Base-by-base conservation (phyloP, 2,329 filamentous ascomycete genomes). In the Paecilomyces fulvus region DNA sequence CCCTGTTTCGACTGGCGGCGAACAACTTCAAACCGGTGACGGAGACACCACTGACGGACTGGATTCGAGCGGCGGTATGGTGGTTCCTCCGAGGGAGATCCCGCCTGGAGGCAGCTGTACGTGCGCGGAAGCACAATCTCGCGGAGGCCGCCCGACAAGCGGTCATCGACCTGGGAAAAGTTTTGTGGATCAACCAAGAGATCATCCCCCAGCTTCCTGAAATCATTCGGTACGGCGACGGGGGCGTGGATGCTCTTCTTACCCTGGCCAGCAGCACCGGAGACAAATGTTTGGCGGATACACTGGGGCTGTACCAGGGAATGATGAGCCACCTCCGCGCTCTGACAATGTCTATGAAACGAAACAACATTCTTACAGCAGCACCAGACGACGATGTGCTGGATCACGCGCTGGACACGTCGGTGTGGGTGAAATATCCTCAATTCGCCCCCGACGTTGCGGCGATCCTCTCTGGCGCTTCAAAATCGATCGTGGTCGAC, bases 61-160 rank as follows among this genome's bases (percentile, higher is more conserved):
- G 92, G 76, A 79, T 87, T 9, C 82, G 89, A 57, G 86, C 85
- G 23, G 86, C 84, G 3, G 77, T 89, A 0, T 96, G 92, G 92
- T 96, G 92, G 92, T 95, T 96, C 66, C 69, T 95, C 50, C 87
- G 84, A 63, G 92, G 91, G 20, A 85, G 91, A 59, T 83, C 86
- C 65, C 84, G 85, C 9, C 78, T 96, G 53, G 92, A 96, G 69
- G 72, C 75, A 11, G 79, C 86, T 43, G 85, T 95, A 51, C 81
- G 89, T 58, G 85, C 83, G n/a, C 37, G 37, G 37, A 43, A 54
- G 80, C 83, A 6, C 80, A 54, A 10, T 56, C 17, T 12, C 37
- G 37, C 58, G 8, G 58, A 58, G 3, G 52, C 21, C 10, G 21
- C 9, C n/a, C 53, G 49, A 17, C 92, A 96, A 72, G 87, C 90